Base-by-base conservation (phyloP, 2,329 filamentous ascomycete genomes). In the Ophiostoma ulmi region DNA sequence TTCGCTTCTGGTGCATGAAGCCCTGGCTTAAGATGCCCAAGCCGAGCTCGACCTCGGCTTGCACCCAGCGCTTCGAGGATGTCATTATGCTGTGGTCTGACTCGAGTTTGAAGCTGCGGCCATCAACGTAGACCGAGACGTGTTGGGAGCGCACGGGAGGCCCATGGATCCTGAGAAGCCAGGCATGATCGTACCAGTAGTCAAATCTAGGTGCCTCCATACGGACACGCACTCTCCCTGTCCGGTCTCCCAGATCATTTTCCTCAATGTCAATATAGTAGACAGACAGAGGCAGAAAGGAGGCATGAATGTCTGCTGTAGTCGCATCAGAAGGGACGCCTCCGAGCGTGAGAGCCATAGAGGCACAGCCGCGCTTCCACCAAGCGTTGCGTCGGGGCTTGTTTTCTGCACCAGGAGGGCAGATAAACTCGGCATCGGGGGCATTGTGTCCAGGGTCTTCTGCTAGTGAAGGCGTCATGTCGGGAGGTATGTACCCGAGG, bases 11-110 rank as follows among this genome's bases (percentile, higher is more conserved):
- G 1, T 84, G 75, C 79, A 88, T 83, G 58, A 87, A 81, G 0
- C 91, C 91, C 74, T 93, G 90, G 22, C 87, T 83, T 1, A 93
- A 75, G 0, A 79, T 80, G 1, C 77, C 75, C 2, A 85, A 80
- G 1, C 77, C 75, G 1, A 88, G 73, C 20, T 76, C 80, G 77
- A 85, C 78, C 26, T 76, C 76, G 31, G 76, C 72, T 1, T 78
- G 78, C 63, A 73, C 72, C 61, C 66, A 69, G 41, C 65, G 69
- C 14, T 70, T 64, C 17, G 74, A 66, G 0, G 75, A 73, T 11
- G 73, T 75, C 58, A 68, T 36, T 26, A 72, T 73, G 26, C 61
- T 68, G 14, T 72, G 38, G 5, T 72, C 69, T 1, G 55, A 44
- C 7, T 26, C 14, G 3, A 20, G n/a, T 5, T 55, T 69, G n/a